A percentile compares a stretch with the other conserved stretches of the same genome.
phyloP scores from a whole-genome alignment of 2,329 filamentous ascomycete genomes.

The Nigrograna mackinnonii region DNA sequence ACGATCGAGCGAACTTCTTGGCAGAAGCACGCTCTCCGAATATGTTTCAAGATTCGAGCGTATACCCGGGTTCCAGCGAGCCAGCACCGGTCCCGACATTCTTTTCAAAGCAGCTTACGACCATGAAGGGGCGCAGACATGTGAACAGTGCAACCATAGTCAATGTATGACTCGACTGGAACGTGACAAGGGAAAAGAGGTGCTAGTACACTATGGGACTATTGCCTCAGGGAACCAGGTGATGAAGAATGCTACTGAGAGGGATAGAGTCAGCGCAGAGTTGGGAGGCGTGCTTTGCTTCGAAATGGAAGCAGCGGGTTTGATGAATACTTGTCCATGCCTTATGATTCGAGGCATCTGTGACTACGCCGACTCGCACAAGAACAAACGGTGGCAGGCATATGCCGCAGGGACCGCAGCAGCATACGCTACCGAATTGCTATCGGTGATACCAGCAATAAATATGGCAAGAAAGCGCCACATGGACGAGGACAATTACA shows the following conservation, averaged over 20 bases:
- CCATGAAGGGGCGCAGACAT: not conserved
- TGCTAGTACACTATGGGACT: too few relatives aligned
- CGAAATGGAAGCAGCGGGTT: too few relatives aligned
- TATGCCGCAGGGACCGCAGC: constrained; percentile 14
- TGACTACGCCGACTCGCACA: constrained; percentile 18
- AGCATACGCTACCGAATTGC: constrained; percentile 16
- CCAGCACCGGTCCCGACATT: not conserved
- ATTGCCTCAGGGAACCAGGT: constrained; percentile 1
- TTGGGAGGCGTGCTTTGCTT: constrained; percentile 4
- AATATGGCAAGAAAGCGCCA: constrained; percentile 5
- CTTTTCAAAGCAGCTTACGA: not conserved
- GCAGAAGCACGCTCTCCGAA: too few relatives aligned
- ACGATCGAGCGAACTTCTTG: not conserved
- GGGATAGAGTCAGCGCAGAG: not conserved
- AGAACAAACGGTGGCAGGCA: constrained; percentile 16
- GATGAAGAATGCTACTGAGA: constrained; percentile 3
- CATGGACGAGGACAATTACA: too few relatives aligned
- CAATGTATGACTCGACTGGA: too few relatives aligned
- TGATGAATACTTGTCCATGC: too few relatives aligned
- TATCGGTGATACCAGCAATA: constrained; percentile 6
- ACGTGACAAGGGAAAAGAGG: too few relatives aligned
- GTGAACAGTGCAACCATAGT: not conserved
- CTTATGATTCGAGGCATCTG: constrained; percentile 16
- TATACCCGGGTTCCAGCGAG: not conserved
- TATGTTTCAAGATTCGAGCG: not conserved